Evolutionary conservation across 805 yeast genomes (phyloP).

Genomic region (Kuraishia hungarica): DNA sequence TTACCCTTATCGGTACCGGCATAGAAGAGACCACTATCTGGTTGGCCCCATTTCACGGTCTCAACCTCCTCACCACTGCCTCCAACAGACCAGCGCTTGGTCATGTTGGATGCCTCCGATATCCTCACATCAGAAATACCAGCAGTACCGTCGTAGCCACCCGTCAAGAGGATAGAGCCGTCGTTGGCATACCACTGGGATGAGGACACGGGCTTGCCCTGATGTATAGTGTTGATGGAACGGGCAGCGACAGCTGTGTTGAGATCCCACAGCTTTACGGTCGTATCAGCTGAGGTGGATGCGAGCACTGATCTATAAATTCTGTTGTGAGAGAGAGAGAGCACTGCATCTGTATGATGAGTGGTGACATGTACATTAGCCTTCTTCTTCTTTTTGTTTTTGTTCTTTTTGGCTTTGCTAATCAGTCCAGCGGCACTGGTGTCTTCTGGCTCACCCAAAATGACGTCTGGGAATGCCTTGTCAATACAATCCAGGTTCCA

Average conservation of each 20-base stretch:
- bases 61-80: slow-evolving; percentile 72
- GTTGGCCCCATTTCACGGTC: slow-evolving; percentile 63
- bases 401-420: slow-evolving; percentile 31
- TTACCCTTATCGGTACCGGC: slow-evolving; percentile 92
- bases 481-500: slow-evolving; percentile 94
- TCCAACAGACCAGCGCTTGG: slow-evolving; percentile 55
- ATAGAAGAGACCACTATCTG: slow-evolving; percentile 41
- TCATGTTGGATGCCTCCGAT: slow-evolving; percentile 47
- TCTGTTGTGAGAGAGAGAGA: slow-evolving; percentile 77
- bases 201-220: slow-evolving; percentile 72
- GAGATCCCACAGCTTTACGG: slow-evolving; percentile 94
- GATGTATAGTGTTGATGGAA: slow-evolving; percentile 64
- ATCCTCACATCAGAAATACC: slow-evolving; percentile 84
- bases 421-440: slow-evolving; percentile 9
- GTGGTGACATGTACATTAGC: slow-evolving; percentile 47
- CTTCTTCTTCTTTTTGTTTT: slow-evolving; percentile 42
- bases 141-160: slow-evolving; percentile 84
- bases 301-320: slow-evolving; percentile 79
- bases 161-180: slow-evolving; percentile 68
- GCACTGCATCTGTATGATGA: slow-evolving; percentile 91
- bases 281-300: slow-evolving; percentile 91
- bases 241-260: slow-evolving; percentile 66
- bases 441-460: slow-evolving; percentile 60
- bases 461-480: slow-evolving; percentile 89
- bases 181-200: slow-evolving; percentile 81